A percentile compares a stretch with the other conserved stretches of the same genome.
Conservation (phyloP, 352 stramenopile species). For the Discostella stelligera region DNA sequence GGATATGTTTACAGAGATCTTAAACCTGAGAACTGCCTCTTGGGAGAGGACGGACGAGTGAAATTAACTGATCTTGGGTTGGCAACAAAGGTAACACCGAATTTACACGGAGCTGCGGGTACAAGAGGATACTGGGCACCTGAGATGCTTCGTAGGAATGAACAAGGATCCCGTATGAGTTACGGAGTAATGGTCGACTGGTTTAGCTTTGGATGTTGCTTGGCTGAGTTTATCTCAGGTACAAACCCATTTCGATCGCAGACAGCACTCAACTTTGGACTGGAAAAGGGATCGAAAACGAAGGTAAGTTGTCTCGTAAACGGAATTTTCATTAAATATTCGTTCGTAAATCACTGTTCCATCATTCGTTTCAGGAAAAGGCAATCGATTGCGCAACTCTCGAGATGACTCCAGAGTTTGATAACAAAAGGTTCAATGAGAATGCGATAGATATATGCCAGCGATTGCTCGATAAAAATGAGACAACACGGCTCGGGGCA, state of each 20-base stretch:
- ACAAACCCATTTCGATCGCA: conserved; percentile 96
- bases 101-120: conserved; percentile 72
- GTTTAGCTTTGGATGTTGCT: conserved; percentile 96
- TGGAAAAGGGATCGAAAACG: conserved; percentile 84
- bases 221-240: conserved; percentile 96
- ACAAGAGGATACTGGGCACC: conserved; percentile 92
- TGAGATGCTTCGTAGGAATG: conserved; percentile 92
- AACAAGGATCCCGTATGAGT: conserved; percentile 88
- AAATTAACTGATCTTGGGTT: conserved; percentile 95
- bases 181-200: conserved; percentile 95
- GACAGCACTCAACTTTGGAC: conserved; percentile 89
- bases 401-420: conserved; percentile 86
- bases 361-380: conserved; percentile 74
- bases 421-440: conserved; percentile 76
- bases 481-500: conserved; percentile 88
- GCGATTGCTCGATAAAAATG: conserved; percentile 91
- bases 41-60: conserved; percentile 93
- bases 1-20: conserved; percentile 88
- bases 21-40: conserved; percentile 89
- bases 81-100: conserved; percentile 90
- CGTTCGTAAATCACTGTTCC: conserved; percentile 23
- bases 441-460: conserved; percentile 85
- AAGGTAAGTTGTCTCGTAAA: conserved; percentile 59
- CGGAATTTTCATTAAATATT: conserved; percentile 7
- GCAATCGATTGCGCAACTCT: conserved; percentile 85